These are phyloP conservation scores for Oryza longistaminata DNA, from an alignment of 176 grass and related monocot genomes.

Conservation along the genomic window DNA sequence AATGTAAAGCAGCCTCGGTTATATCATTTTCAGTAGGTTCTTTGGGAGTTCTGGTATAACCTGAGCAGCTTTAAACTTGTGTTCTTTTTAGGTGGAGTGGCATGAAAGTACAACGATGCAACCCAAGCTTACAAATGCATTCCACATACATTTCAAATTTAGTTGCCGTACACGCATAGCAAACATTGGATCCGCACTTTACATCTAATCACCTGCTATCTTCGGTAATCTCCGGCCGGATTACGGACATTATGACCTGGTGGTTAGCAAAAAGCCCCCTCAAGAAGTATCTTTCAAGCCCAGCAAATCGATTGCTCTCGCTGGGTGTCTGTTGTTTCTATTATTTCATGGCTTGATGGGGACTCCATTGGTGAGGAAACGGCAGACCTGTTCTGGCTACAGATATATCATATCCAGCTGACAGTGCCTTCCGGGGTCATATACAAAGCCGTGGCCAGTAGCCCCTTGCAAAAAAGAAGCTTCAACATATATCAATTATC, in stretches of 20 bases:
- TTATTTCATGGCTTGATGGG: constrained; percentile 11
- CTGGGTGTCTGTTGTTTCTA: neutral
- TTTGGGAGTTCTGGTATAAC: neutral
- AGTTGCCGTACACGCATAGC: constrained; percentile 49
- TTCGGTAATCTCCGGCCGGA: constrained; percentile 6
- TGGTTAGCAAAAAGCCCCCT: constrained; percentile 39
- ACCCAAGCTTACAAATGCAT: neutral
- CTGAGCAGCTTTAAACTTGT: neutral
- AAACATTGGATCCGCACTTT: neutral
- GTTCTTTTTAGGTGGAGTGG: constrained; percentile 2
- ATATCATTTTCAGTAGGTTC: neutral
- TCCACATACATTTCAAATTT: neutral
- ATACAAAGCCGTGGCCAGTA: neutral
- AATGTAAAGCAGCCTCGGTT: neutral
- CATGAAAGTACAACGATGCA: neutral
- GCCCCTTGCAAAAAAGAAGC: neutral
- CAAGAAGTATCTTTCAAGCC: constrained; percentile 48
- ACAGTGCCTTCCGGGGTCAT: neutral
- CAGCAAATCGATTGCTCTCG: constrained; percentile 36
- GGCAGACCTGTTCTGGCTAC: neutral
- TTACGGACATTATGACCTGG: constrained; percentile 41
- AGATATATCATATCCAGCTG: neutral
- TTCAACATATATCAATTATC: neutral
- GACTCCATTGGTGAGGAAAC: neutral
- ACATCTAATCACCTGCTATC: constrained; percentile 19